These are phyloP conservation scores for Osmanthus fragrans DNA, from an alignment of 257 asterid species.

Conservation along the genomic window DNA sequence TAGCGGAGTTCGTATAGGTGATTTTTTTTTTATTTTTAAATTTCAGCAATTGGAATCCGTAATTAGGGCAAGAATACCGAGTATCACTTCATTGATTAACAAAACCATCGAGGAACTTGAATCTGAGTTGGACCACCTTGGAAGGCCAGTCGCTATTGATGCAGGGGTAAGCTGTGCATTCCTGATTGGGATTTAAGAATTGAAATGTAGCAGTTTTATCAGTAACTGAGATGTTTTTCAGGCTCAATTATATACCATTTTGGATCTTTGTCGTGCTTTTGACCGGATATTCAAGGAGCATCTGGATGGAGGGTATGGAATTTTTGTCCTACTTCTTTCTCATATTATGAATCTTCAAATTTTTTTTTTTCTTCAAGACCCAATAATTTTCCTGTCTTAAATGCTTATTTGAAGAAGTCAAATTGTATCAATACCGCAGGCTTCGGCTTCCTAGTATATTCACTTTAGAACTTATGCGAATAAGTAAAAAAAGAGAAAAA, in stretches of 20 bases:
- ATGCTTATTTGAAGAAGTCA: not conserved
- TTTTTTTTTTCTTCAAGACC: not conserved
- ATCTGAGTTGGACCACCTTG: constrained; percentile 88
- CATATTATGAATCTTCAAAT: not conserved
- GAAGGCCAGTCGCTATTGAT: constrained; percentile 87
- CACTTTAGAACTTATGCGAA: not conserved
- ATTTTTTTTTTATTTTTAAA: constrained; percentile 2
- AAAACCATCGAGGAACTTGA: constrained; percentile 83
- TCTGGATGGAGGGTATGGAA: constrained; percentile 89
- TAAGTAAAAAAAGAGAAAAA: not conserved
- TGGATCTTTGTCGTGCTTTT: constrained; percentile 98
- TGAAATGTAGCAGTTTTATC: constrained; percentile 10
- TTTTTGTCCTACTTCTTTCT: constrained; percentile 21
- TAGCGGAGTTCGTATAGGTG: constrained; percentile 19
- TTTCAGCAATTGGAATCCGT: constrained; percentile 87
- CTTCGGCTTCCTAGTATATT: not conserved
- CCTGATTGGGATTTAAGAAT: constrained; percentile 19
- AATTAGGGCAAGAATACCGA: constrained; percentile 80
- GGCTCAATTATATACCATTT: constrained; percentile 93
- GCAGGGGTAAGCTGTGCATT: constrained; percentile 71
- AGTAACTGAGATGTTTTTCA: constrained; percentile 38
- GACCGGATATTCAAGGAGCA: constrained; percentile 92
- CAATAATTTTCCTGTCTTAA: no score
- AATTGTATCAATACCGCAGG: not conserved
- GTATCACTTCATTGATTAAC: constrained; percentile 80